Evolutionary conservation across 2,329 filamentous ascomycete species (phyloP), one percentile per base, ranked within the genome.

Genomic region (Microcera coccophila): DNA sequence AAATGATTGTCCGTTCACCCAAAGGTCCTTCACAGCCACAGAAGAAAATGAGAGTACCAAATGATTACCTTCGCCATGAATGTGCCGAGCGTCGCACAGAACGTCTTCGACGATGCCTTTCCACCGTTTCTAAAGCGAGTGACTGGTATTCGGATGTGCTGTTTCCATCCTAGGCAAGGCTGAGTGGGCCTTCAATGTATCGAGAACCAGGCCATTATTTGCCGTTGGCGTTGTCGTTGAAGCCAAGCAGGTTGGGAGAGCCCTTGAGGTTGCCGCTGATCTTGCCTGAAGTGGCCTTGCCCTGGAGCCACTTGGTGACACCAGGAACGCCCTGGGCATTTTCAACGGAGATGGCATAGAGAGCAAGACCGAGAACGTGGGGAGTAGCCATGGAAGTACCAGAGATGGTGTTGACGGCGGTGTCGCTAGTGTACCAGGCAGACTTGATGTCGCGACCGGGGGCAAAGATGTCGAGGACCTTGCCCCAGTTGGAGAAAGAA

Each of bases 331-430:
- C 61, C 36, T 54, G 57, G 24, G 60, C 28, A 28, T 66, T 64
- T 44, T 75, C 61, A 12, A 78, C 63, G 9, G 67, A 67, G 42
- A 81, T 64, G 35, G 67, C 60, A 57, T 72, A 72, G 12, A 69
- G 60, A 17, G 52, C 77, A 18, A 85, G 66, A 19, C 81, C 82
- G 22, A 74, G 70, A 45, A 84, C 68, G 57, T 84, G 80, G 1
- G 81, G 81, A 3, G 71, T 65, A 4, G 81, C 78, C 80, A 84
- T 84, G n/a, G 74, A 79, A 10, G 82, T 85, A 26, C 81, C 82
- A 12, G 69, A 75, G 57, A 81, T 71, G 36, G 58, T 69, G 49
- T 67, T 67, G 41, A 62, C 72, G 35, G 74, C 69, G 14, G 58
- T 64, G 44, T 59, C 67, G 58, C 61, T 57, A 43, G 68, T 65